These are phyloP conservation scores for Lichtheimia ornata DNA, from an alignment of 371 early-diverging fungal species.

Conservation along the genomic window DNA sequence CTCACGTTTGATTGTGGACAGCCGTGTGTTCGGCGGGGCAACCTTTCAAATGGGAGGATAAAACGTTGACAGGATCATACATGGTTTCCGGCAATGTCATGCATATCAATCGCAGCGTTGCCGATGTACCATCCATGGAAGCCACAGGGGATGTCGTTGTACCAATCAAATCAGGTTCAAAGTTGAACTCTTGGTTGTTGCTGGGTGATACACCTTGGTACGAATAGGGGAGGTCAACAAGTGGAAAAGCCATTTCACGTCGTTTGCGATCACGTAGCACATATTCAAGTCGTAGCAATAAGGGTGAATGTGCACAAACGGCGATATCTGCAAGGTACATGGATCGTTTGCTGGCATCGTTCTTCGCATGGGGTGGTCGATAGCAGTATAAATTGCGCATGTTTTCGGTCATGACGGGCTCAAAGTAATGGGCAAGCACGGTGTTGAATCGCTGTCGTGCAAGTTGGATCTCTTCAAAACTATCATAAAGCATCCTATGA, in stretches of 20 bases:
- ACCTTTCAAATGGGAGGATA: constrained; percentile 29
- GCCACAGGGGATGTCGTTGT: constrained; percentile 65
- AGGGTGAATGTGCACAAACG: constrained; percentile 60
- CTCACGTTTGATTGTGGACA: constrained; percentile 34
- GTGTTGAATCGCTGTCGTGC: constrained; percentile 56
- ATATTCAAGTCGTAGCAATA: constrained; percentile 70
- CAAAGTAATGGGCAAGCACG: constrained; percentile 67
- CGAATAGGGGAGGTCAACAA: constrained; percentile 56
- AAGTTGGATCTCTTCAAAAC: constrained; percentile 48
- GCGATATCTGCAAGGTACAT: constrained; percentile 56
- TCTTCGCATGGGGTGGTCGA: constrained; percentile 59
- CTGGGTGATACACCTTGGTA: constrained; percentile 46
- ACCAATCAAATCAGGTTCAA: constrained; percentile 67
- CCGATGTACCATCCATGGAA: constrained; percentile 72
- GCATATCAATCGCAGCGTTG: constrained; percentile 66
- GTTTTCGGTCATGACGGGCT: constrained; percentile 52
- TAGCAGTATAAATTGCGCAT: constrained; percentile 66
- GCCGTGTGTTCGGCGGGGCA: constrained; percentile 28
- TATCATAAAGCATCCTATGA: not conserved
- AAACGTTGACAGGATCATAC: constrained; percentile 33
- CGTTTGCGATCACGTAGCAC: constrained; percentile 49
- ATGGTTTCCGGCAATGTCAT: constrained; percentile 60
- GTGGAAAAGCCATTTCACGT: constrained; percentile 51
- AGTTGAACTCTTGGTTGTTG: constrained; percentile 44
- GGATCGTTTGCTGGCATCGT: constrained; percentile 44